Conservation (phyloP, 805 yeast genomes). For the Wickerhamomyces sydowiorum region DNA sequence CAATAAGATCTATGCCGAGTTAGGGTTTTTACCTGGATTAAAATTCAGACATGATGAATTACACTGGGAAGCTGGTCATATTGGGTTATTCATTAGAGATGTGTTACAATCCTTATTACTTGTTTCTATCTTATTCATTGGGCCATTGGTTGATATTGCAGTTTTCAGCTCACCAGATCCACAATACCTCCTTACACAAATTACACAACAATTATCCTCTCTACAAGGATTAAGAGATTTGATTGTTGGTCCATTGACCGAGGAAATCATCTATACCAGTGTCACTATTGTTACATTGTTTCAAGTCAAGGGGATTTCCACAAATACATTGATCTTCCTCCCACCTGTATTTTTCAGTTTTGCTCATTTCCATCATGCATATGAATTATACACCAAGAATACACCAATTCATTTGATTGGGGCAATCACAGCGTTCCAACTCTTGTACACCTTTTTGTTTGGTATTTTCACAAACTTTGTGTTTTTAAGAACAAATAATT, state of each 20-base stretch:
- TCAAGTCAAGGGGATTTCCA: slow-evolving; percentile 18
- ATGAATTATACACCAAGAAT: slow-evolving; percentile 33
- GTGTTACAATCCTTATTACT: slow-evolving; percentile 19
- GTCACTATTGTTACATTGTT: slow-evolving; percentile 28
- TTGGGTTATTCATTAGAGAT: slow-evolving; percentile 12
- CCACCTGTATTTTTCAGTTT: slow-evolving; percentile 69
- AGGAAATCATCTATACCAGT: slow-evolving; percentile 66
- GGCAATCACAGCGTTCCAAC: slow-evolving; percentile 42
- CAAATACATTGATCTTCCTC: slow-evolving; percentile 23
- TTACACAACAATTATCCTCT: slow-evolving; percentile 19
- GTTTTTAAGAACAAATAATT: slow-evolving; percentile 43
- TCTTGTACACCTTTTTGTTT: slow-evolving; percentile 61
- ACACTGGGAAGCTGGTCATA: slow-evolving; percentile 1
- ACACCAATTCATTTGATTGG: slow-evolving; percentile 27
- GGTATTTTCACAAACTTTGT: slow-evolving; percentile 61
- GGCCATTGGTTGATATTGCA: slow-evolving; percentile 38
- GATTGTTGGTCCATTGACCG: slow-evolving; percentile 70
- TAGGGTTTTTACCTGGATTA: slow-evolving; percentile 34
- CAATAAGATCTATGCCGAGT: slow-evolving; percentile 8
- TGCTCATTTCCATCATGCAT: slow-evolving; percentile 77
- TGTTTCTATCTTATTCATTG: slow-evolving; percentile 38
- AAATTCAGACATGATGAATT: slow-evolving; percentile 7
- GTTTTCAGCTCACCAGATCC: slow-evolving; percentile 16
- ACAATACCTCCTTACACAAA: slow-evolving; percentile 10
- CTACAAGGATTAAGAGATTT: slow-evolving; percentile 48